Evolutionary conservation across 2,329 filamentous ascomycete species (phyloP).

Genomic region (Penicillium sp.): DNA sequence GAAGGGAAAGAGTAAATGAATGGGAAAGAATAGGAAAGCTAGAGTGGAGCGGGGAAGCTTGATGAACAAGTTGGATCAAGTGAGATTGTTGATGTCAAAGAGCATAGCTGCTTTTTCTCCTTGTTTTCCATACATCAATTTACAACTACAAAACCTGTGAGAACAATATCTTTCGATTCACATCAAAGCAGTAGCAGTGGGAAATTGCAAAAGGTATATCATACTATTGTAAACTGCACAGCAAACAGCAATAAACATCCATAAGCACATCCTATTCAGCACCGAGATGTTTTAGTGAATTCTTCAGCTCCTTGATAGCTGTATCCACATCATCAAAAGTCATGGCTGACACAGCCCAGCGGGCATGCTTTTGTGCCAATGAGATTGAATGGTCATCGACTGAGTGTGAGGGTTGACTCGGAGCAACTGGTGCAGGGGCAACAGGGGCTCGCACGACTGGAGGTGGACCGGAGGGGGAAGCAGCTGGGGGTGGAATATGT

Average conservation of each 20-base stretch:
- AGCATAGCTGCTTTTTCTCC: too few species aligned
- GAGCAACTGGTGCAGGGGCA: conserved; percentile 16
- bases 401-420: conserved; percentile 26
- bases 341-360: conserved; percentile 91
- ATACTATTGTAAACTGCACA: not conserved
- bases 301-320: conserved; percentile 74
- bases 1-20: not conserved
- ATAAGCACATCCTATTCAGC: conserved; percentile 33
- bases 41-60: not conserved
- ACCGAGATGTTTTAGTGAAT: conserved; percentile 66
- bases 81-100: too few species aligned
- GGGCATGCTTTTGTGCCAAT: conserved; percentile 87
- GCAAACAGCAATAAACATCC: not conserved
- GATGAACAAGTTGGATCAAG: not conserved
- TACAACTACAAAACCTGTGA: too few species aligned
- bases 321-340: conserved; percentile 95
- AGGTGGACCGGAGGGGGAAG: conserved; percentile 12
- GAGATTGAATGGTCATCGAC: conserved; percentile 66
- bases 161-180: too few species aligned
- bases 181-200: too few species aligned
- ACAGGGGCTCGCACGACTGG: conserved; percentile 24
- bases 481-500: conserved; percentile 15
- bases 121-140: too few species aligned
- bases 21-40: not conserved
- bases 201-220: too few species aligned